Base-by-base conservation (phyloP, 2,329 filamentous ascomycete genomes). In the Alternaria longipes region DNA sequence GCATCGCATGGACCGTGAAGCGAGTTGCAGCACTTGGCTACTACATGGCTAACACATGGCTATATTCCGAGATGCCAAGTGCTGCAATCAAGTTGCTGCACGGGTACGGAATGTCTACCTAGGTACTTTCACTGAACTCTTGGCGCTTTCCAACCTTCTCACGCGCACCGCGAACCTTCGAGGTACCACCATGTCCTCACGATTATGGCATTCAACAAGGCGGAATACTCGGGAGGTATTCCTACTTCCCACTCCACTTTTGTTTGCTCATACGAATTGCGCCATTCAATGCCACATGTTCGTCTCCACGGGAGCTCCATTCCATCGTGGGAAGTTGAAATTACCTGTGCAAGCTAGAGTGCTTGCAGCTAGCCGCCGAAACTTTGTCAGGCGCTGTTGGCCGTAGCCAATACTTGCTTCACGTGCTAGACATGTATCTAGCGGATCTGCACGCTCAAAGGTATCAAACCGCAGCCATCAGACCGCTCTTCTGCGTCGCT, bases 341-440 rank as follows among this genome's bases (percentile, higher is more conserved):
- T 64, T 66, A 60, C 63, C 54, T 60, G 60, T 60, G 53, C 49
- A 52, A 34, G 42, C 65, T 66, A 66, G 18, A 18, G 47, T 53
- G 8, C n/a, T 54, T 57, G 14, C 26, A 58, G 65, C 49, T 68
- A 68, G 65, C 28, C 50, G 54, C 61, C 63, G 63, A 61, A 53
- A 59, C 44, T 24, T 30, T 51, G 40, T 49, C 51, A 53, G 49
- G 62, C 56, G 50, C 50, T 16, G 26, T 40, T 36, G 22, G 26
- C 56, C 41, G 36, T 40, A 28, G 41, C 63, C 65, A 66, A 66
- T 63, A 26, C 52, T 34, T 16, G 24, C 5, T 52, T 64, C 64
- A 66, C 65, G 56, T 64, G 63, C 59, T 36, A 53, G 50, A n/a
- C 30, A 47, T 51, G 51, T 51, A 22, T 51, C 52, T 55, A 46